These are phyloP conservation scores for Beauveria asiatica DNA, from an alignment of 2,329 filamentous ascomycete species.

Conservation along the genomic window DNA sequence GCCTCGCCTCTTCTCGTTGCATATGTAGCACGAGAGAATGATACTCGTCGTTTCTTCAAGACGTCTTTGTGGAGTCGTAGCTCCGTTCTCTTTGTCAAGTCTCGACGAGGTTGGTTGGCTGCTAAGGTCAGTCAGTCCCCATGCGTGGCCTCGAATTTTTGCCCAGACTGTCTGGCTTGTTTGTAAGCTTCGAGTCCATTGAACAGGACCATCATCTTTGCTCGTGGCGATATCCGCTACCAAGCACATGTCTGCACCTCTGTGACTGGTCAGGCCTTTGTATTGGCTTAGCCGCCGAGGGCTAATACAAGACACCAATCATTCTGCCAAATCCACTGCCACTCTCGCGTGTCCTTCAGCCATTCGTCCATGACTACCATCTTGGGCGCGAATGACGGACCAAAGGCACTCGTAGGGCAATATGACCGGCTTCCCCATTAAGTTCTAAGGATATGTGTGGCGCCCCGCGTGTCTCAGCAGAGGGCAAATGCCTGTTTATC, in stretches of 20 bases:
- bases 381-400: not conserved
- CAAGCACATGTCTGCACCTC: not conserved
- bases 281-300: not conserved
- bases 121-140: not conserved
- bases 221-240: not conserved
- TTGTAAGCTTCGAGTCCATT: not conserved
- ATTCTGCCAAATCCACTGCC: not conserved
- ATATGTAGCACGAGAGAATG: not conserved
- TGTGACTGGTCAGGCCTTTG: not conserved
- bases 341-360: not conserved
- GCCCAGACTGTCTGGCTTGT: not conserved
- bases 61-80: not conserved
- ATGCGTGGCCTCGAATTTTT: not conserved
- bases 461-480: not conserved
- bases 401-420: not conserved
- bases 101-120: not conserved
- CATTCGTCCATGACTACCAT: not conserved
- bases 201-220: not conserved
- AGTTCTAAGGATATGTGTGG: not conserved
- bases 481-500: not conserved
- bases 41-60: conserved; percentile 7
- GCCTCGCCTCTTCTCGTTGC: not conserved
- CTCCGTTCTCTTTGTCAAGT: conserved; percentile 6
- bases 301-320: not conserved
- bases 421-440: not conserved